Conservation (phyloP, 2,329 filamentous ascomycete genomes). For the Aureobasidium pullulans region DNA sequence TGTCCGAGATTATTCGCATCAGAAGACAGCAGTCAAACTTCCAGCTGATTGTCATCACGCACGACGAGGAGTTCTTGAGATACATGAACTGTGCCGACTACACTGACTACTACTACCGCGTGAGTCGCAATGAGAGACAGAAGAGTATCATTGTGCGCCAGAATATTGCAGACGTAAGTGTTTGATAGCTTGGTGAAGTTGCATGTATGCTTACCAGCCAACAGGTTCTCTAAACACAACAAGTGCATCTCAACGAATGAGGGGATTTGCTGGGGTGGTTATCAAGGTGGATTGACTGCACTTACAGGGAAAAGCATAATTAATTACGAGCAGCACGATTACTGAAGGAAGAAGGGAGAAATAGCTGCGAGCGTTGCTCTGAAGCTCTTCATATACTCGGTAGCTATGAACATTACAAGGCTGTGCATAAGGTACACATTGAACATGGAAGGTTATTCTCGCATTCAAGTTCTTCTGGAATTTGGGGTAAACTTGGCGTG, state of each 20-base stretch:
- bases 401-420: too few species aligned
- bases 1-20: conserved; percentile 79
- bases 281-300: too few species aligned
- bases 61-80: conserved; percentile 91
- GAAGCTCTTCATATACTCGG: neutral
- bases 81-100: conserved; percentile 94
- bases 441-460: too few species aligned
- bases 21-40: conserved; percentile 87
- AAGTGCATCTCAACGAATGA: neutral
- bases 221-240: conserved; percentile 1
- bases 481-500: too few species aligned
- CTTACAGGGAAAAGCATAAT: neutral
- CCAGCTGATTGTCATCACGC: conserved; percentile 96
- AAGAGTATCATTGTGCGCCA: conserved; percentile 75
- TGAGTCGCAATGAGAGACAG: conserved; percentile 74
- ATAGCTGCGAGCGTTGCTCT: neutral
- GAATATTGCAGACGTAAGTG: conserved; percentile 34
- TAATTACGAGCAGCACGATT: neutral
- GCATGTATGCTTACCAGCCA: neutral
- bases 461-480: too few species aligned
- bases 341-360: neutral
- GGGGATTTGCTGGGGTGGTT: neutral
- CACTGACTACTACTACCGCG: conserved; percentile 83
- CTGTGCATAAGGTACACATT: too few species aligned
- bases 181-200: neutral